Base-by-base conservation (phyloP, 257 asterid genomes). In the Voacanga thouarsii region DNA sequence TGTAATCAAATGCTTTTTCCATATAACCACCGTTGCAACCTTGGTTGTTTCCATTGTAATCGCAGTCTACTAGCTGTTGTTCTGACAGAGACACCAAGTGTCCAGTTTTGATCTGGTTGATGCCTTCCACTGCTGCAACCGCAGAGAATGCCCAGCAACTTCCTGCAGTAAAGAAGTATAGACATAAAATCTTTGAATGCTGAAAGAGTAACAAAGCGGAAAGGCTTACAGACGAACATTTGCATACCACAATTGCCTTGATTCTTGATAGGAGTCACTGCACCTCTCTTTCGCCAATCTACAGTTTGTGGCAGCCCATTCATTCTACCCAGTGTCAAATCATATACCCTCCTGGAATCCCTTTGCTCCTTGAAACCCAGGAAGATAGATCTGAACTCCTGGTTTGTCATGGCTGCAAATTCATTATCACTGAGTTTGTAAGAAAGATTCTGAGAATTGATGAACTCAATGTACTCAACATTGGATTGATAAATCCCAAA, bases 341-440 rank as follows among this genome's bases (percentile, higher is more conserved):
- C 16, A 4, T 53, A 24, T 33, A 6, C 30, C 28, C 70, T 44
- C 64, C 9, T 57, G 41, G 77, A 23, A 37, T 9, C 57, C 51
- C 23, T 21, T 4, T 7, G 67, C 6, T 76, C 49, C 72, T 77
- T 83, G 78, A 88, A 87, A 76, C 95, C 96, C 55, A 87, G 69
- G 82, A 86, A 86, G 37, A 24, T 80, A 1, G 88, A 75, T 81
- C n/a, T 85, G 79, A 89, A 92, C 84, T 92, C 96, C 15, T 66
- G 53, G 55, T 89, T 91, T 8, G 96, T 92, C 91, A 88, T 74
- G 88, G 91, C 96, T 37, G 95, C 90, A 76, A 86, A 92, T 79
- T 77, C 60, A 64, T 92, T 92, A 75, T 91, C 95, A 1, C 77
- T 57, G 63, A 92, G 89, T 57, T 63, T 84, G 78, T 87, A 92